Base-by-base conservation (phyloP, 148 eudicot species). In the Camellia granthamiana region DNA sequence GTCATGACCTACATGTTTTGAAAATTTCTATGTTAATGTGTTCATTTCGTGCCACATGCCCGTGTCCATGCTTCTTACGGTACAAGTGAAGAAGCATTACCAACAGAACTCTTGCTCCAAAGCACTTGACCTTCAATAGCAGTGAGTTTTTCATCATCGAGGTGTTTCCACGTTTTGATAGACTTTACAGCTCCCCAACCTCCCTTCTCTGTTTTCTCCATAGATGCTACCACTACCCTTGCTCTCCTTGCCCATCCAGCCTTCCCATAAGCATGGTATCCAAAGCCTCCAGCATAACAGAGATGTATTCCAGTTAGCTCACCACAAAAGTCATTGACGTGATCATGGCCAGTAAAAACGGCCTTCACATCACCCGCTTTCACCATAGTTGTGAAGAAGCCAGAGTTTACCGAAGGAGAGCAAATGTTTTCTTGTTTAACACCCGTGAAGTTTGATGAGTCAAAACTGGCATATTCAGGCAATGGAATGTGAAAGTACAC, bases 241-340 rank as follows among this genome's bases (percentile, higher is more conserved):
- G 99, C 90, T 83, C 99, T 89, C 79, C 97, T 88, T 14, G 86
- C 64, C 99, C 99, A 95, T 41, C 99, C 99, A 68, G 95, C 97
- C 82, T 88, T 86, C 56, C 99, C 99, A 79, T 95, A 95, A 4
- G 99, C 99, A 86, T 95, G 99, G 83, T 95, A 95, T 19, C 99
- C 99, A 68, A 95, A 93, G 43, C 99, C 99, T 66, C 99, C 98
- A 42, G 88, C 93, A 75, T 95, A 95, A 71, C 98, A 95, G 74
- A 95, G 92, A 87, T 95, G 69, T 71, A 95, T 90, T 46, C 91
- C 87, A 66, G 77, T 82, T 52, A 89, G 76, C 85, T 89, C 81
- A 15, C 98, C 98, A 74, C 98, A 95, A 77, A 95, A 95, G 82
- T 95, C 98, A 82, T 95, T 95, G 79, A 87, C 63, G 77, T 95